Conservation (phyloP, 176 grass and related monocot species). For the Secale cereale region DNA sequence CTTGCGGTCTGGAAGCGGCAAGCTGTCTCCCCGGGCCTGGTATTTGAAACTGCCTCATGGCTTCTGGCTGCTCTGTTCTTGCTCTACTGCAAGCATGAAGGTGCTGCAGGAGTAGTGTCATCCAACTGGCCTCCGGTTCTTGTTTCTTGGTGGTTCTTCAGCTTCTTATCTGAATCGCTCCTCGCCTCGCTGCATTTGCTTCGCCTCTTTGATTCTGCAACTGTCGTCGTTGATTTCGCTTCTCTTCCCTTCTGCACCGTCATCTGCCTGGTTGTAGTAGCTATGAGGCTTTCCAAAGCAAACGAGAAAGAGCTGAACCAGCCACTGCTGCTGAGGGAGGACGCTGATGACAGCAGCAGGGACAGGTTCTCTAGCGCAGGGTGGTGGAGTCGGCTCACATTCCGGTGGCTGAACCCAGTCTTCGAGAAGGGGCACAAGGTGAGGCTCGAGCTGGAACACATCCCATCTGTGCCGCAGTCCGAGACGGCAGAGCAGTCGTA, state of each 20-base stretch:
- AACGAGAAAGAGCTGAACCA: slow-evolving; percentile 20
- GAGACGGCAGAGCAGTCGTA: slow-evolving; percentile 57
- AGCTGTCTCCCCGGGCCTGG: background rate
- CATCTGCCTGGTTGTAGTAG: slow-evolving; percentile 29
- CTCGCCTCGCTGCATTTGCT: slow-evolving; percentile 32
- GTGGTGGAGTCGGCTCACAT: slow-evolving; percentile 71
- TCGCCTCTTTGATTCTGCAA: slow-evolving; percentile 6
- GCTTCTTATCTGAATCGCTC: slow-evolving; percentile 35
- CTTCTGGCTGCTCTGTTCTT: slow-evolving; percentile 42
- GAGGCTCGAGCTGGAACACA: slow-evolving; percentile 55
- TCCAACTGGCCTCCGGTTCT: slow-evolving; percentile 49
- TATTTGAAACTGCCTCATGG: slow-evolving; percentile 47
- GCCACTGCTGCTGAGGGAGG: slow-evolving; percentile 38
- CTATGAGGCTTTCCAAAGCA: slow-evolving; percentile 20
- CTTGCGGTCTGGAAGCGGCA: slow-evolving; percentile 28
- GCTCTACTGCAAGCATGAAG: slow-evolving; percentile 35
- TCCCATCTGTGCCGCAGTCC: slow-evolving; percentile 50
- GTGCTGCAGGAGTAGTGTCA: background rate
- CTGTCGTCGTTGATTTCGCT: slow-evolving; percentile 22
- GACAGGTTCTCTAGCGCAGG: slow-evolving; percentile 45
- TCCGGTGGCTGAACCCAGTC: slow-evolving; percentile 70
- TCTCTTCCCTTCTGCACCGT: slow-evolving; percentile 34
- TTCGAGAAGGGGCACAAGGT: slow-evolving; percentile 55
- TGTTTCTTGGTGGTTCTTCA: slow-evolving; percentile 65
- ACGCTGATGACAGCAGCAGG: background rate